Conservation (phyloP, 345 rosid species). For the Acer negundo region DNA sequence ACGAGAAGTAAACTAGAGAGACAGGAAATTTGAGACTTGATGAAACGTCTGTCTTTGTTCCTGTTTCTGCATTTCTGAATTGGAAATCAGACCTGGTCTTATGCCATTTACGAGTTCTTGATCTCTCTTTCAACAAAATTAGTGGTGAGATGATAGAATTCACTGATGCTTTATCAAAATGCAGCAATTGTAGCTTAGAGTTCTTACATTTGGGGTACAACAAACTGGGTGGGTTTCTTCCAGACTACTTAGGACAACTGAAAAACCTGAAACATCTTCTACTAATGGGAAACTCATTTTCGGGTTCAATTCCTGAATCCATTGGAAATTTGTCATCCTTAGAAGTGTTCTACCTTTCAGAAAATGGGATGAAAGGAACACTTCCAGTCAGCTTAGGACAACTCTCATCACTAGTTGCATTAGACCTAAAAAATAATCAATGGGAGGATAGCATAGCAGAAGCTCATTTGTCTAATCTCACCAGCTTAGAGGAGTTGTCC, state of each 20-base stretch:
- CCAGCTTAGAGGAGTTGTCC: too few species aligned
- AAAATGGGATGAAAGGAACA: conserved; percentile 23
- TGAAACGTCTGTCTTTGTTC: too few species aligned
- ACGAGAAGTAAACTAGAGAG: too few species aligned
- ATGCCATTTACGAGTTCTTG: neutral
- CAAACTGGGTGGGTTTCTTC: conserved; percentile 17
- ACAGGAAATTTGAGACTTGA: too few species aligned
- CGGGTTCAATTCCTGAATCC: conserved; percentile 26
- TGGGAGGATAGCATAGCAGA: conserved; percentile 14
- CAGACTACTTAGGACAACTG: neutral
- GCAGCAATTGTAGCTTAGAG: conserved; percentile 25
- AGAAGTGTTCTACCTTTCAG: neutral
- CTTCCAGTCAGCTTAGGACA: conserved; percentile 24
- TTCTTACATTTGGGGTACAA: conserved; percentile 23
- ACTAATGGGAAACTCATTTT: conserved; percentile 1
- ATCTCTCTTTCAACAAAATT: conserved; percentile 16
- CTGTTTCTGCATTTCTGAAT: too few species aligned
- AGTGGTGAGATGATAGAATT: conserved; percentile 16
- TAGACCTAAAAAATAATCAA: neutral
- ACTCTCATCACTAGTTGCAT: conserved; percentile 5
- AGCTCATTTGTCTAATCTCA: too few species aligned
- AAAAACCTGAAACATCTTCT: conserved; percentile 11
- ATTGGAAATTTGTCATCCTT: conserved; percentile 25
- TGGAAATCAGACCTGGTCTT: too few species aligned
- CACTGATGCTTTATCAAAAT: conserved; percentile 4